phyloP scores from a whole-genome alignment of 306 rosid species.

The Glycine soja region DNA sequence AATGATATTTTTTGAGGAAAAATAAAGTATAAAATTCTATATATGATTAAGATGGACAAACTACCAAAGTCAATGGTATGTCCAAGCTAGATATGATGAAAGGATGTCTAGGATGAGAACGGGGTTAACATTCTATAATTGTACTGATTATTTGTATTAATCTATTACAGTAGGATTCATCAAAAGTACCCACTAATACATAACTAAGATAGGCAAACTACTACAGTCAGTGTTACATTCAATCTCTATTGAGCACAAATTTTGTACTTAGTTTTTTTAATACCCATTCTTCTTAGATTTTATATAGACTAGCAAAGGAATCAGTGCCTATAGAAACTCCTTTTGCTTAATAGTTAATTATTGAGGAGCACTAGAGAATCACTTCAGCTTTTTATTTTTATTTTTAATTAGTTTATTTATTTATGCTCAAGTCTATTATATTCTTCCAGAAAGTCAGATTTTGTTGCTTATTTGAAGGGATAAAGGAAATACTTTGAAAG shows the following conservation, averaged over 20 bases:
- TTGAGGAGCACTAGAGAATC: not conserved
- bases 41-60: not conserved
- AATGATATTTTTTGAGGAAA: conserved; percentile 17
- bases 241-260: too few relatives aligned
- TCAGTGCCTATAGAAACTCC: not conserved
- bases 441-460: not conserved
- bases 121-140: not conserved
- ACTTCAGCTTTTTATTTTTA: not conserved
- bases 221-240: not conserved
- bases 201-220: not conserved
- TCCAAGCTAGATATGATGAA: not conserved
- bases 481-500: not conserved
- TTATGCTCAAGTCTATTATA: not conserved
- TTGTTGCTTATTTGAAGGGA: not conserved
- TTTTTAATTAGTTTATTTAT: too few relatives aligned
- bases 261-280: not conserved
- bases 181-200: not conserved
- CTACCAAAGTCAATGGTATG: not conserved
- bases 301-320: not conserved
- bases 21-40: not conserved
- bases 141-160: not conserved
- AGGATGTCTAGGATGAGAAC: not conserved
- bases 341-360: not conserved
- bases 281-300: conserved; percentile 3
- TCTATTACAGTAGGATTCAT: not conserved